Base-by-base conservation (phyloP, 305 asterid species). In the Fraxinus latifolia region DNA sequence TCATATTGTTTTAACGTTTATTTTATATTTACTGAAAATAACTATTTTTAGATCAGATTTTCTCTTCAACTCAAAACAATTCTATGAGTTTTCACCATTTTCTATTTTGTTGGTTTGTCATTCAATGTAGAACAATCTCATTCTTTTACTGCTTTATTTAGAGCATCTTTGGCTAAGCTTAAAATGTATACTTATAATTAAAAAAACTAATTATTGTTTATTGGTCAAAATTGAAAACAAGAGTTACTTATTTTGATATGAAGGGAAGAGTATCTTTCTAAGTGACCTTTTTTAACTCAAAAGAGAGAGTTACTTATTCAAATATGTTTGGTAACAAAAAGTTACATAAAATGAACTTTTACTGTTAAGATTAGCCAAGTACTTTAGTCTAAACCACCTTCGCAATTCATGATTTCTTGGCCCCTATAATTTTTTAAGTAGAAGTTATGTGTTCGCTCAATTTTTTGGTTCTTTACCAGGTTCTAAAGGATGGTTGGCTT, bases 401-500 rank as follows among this genome's bases (percentile, higher is more conserved):
- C 70, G 11, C 70, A 19, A 58, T 58, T 58, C 71, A 19, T 62
- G 71, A 21, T 58, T 58, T 58, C 70, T 70, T 68, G 36, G 55
- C 23, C 39, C 50, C 71, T 68, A 53, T 7, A 55, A 62, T 25
- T 74, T 7, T 31, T 21, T 62, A 62, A 68, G 36, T 79, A 21
- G 32, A 72, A 74, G 37, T 27, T 71, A 50, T 21, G 25, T 62
- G 39, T 14, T 83, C 32, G 55, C 17, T 79, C 37, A 58, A 44
- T 72, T 53, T 53, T 83, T 84, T 77, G 60, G 80, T 65, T 79
- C 72, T 73, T 29, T 80, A 67, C 81, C 88, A 95, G 99, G 99
- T 94, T 83, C 86, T 95, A 53, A 92, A 92, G 87, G 99, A 95
- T 80, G 97, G 93, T 74, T 87, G 81, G 87, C 89, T 80, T 82